Base-by-base conservation (phyloP, 768 basidiomycete genomes). In the Clitopilus passeckerianus region DNA sequence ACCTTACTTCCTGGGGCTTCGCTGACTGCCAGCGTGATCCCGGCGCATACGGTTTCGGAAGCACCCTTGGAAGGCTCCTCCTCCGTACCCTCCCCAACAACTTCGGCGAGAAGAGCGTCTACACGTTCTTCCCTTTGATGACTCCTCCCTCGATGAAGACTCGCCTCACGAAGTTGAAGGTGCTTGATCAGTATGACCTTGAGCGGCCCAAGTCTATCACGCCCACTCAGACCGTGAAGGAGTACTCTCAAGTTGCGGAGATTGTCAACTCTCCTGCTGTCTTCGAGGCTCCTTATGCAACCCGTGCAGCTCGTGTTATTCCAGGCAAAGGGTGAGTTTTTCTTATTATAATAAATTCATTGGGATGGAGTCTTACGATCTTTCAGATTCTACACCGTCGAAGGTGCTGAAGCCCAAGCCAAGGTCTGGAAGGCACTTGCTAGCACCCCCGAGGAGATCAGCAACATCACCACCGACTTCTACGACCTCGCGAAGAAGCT, bases 91-190 rank as follows among this genome's bases (percentile, higher is more conserved):
- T 93, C 1, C 91, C 92, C 1, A 72, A 84, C 54, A 74, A 90
- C 67, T 93, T 80, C 72, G 78, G 80, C 0, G 79, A 82, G 64
- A 85, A 88, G 68, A 90, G 87, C 60, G 74, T 83, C 53, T 93
- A 90, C 68, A 85, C 92, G 3, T 92, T 90, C 83, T 93, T 93
- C 86, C 89, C 92, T n/a, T 77, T 93, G 46, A 86, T 93, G 85
- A 89, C 87, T 0, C 92, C 91, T 3, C 75, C 78, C 0, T 70
- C 84, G 1, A 92, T 93, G 90, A 73, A 82, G 60, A 71, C 66
- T 1, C 69, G 86, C 67, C 73, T 93, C 57, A 76, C 68, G 56
- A 81, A 89, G 33, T 66, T 92, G 34, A 80, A 80, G 41, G 72
- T 82, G 22, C 59, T 74, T 16, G 75, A 82, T 24, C 71, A 80